These are phyloP conservation scores for Claviceps fusiformis DNA, from an alignment of 2,329 filamentous ascomycete genomes.

Conservation along the genomic window DNA sequence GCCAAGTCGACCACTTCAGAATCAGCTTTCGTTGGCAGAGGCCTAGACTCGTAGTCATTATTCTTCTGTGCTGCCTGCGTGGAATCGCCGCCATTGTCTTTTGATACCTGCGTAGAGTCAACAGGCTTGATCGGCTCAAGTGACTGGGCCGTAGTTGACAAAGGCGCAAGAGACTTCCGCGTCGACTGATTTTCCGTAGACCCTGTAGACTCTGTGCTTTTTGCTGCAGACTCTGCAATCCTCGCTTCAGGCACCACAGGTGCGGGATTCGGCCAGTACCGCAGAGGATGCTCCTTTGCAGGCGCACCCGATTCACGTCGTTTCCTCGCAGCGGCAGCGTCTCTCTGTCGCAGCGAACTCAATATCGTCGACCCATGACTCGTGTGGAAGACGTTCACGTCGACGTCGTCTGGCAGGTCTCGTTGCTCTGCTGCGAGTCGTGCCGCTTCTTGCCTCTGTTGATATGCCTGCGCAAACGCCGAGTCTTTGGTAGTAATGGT, in stretches of 20 bases:
- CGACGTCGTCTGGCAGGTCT: slow-evolving; percentile 25
- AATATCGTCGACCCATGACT: slow-evolving; percentile 30
- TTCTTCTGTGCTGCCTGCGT: not conserved
- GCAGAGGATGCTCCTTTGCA: slow-evolving; percentile 24
- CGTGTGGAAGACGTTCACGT: slow-evolving; percentile 37
- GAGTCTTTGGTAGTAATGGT: not conserved
- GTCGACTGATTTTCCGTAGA: not conserved
- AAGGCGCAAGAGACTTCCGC: not conserved
- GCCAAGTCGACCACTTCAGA: slow-evolving; percentile 11
- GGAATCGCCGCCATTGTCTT: not conserved
- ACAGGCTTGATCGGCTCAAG: not conserved
- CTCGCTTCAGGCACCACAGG: slow-evolving; percentile 9
- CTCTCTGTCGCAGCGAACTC: slow-evolving; percentile 19
- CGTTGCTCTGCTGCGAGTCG: slow-evolving; percentile 12
- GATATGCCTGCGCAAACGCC: slow-evolving; percentile 4
- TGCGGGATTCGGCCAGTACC: slow-evolving; percentile 19
- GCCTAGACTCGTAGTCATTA: not conserved
- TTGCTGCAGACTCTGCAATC: not conserved
- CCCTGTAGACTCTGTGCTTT: not conserved
- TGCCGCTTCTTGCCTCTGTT: slow-evolving; percentile 4
- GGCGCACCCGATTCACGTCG: slow-evolving; percentile 8
- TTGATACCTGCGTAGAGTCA: not conserved
- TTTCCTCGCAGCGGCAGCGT: slow-evolving; percentile 4
- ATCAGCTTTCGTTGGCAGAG: slow-evolving; percentile 2
- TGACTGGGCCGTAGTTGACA: not conserved